Conservation (phyloP, 495 filamentous ascomycete species). For the Hypoxylon trugodes region DNA sequence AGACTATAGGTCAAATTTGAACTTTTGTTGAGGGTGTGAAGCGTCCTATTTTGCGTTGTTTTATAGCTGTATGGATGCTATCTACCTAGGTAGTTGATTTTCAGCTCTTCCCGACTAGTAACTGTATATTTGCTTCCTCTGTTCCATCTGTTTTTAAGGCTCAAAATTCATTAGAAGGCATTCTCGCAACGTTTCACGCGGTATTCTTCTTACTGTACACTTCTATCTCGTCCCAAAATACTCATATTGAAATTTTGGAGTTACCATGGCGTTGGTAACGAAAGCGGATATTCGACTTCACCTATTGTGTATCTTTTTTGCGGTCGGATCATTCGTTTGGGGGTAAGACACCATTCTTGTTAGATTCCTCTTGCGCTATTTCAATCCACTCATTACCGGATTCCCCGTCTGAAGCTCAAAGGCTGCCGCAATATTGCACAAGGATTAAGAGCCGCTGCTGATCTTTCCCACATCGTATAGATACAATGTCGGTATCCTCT, state of each 20-base stretch:
- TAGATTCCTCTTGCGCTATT: not conserved
- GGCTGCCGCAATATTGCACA: not conserved
- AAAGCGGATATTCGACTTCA: slow-evolving; percentile 56
- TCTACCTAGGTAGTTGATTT: slow-evolving; percentile 6
- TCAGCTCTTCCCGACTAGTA: not conserved
- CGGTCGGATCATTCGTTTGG: slow-evolving; percentile 66
- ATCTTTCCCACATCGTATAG: slow-evolving; percentile 37
- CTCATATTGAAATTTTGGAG: not conserved
- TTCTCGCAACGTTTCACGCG: not conserved
- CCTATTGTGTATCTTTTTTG: slow-evolving; percentile 60
- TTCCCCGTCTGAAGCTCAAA: too few species aligned
- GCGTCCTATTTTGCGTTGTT: slow-evolving; percentile 10
- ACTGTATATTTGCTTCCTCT: not conserved
- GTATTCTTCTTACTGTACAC: not conserved
- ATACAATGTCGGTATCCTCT: slow-evolving; percentile 66
- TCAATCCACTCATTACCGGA: too few species aligned
- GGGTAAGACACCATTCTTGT: slow-evolving; percentile 51
- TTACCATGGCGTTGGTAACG: slow-evolving; percentile 36
- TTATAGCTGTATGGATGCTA: slow-evolving; percentile 2
- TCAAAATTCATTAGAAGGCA: not conserved
- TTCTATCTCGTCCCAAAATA: not conserved
- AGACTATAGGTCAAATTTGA: slow-evolving; percentile 5
- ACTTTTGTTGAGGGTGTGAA: slow-evolving; percentile 11
- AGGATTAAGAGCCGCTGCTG: not conserved
- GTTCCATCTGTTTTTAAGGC: not conserved